Conservation (phyloP, 2,329 filamentous ascomycete species). For the Colletotrichum lupini region DNA sequence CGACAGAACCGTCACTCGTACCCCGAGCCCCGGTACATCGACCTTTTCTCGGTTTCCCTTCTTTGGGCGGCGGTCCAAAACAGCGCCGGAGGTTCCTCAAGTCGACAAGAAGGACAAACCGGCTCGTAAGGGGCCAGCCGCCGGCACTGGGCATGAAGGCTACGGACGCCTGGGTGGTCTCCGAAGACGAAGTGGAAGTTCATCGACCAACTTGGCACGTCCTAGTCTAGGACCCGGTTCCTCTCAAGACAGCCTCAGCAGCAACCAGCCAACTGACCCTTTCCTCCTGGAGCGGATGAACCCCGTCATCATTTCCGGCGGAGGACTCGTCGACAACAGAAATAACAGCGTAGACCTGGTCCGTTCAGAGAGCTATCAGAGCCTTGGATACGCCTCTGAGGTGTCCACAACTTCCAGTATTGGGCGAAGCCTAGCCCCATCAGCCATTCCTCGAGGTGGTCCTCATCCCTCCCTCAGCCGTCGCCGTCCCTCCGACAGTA, state of each 20-base stretch:
- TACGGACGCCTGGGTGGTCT: slow-evolving; percentile 74
- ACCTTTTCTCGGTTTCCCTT: slow-evolving; percentile 79
- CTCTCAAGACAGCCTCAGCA: slow-evolving; percentile 63
- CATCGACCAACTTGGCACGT: slow-evolving; percentile 58
- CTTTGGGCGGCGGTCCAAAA: slow-evolving; percentile 79
- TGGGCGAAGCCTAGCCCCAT: slow-evolving; percentile 62
- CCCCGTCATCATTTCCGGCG: slow-evolving; percentile 74
- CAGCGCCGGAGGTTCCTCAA: slow-evolving; percentile 59
- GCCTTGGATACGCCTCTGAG: slow-evolving; percentile 52
- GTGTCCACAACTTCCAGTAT: slow-evolving; percentile 54
- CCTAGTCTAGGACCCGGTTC: slow-evolving; percentile 56
- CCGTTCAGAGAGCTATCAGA: slow-evolving; percentile 63
- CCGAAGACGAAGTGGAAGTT: slow-evolving; percentile 73
- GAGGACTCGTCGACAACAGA: slow-evolving; percentile 69
- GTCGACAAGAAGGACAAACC: slow-evolving; percentile 68
- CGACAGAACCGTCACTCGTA: slow-evolving; percentile 48
- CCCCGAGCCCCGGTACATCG: slow-evolving; percentile 66
- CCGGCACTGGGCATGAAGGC: slow-evolving; percentile 94
- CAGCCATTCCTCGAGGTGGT: slow-evolving; percentile 58
- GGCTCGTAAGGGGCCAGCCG: slow-evolving; percentile 80
- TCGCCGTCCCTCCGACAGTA: slow-evolving; percentile 65
- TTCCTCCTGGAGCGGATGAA: slow-evolving; percentile 73
- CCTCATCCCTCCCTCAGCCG: slow-evolving; percentile 38
- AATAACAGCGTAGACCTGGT: slow-evolving; percentile 63
- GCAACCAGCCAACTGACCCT: slow-evolving; percentile 58